A percentile compares a stretch with the other conserved stretches of the same genome.
phyloP scores from a whole-genome alignment of 371 early-diverging fungal genomes.

The Mortierella sp. region DNA sequence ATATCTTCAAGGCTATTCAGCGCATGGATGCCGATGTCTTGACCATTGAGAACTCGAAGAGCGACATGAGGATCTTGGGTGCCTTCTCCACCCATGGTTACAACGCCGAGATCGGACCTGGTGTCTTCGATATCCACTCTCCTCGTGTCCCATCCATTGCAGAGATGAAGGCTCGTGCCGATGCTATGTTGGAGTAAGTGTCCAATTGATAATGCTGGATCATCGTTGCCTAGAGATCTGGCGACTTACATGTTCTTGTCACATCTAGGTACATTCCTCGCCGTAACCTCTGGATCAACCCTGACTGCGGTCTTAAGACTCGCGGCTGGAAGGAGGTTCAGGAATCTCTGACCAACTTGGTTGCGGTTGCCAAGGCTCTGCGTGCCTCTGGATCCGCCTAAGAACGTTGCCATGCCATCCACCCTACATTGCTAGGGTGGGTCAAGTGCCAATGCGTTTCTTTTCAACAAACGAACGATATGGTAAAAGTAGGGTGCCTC shows the following conservation, averaged over 20 bases:
- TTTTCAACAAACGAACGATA: slow-evolving; percentile 58
- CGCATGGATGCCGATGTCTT: slow-evolving; percentile 95
- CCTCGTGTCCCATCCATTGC: slow-evolving; percentile 92
- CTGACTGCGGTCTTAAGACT: slow-evolving; percentile 98
- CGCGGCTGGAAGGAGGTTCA: slow-evolving; percentile 94
- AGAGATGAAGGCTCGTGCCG: slow-evolving; percentile 89
- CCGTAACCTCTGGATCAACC: slow-evolving; percentile 95
- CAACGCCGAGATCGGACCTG: slow-evolving; percentile 94
- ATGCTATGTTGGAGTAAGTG: slow-evolving; percentile 70
- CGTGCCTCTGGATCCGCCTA: slow-evolving; percentile 58
- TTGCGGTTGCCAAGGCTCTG: slow-evolving; percentile 80
- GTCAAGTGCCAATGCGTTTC: slow-evolving; percentile 55
- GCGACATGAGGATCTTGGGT: slow-evolving; percentile 91
- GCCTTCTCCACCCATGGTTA: slow-evolving; percentile 89
- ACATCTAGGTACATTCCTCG: slow-evolving; percentile 73
- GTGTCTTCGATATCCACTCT: slow-evolving; percentile 96
- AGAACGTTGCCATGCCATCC: slow-evolving; percentile 28
- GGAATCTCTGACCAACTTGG: slow-evolving; percentile 87
- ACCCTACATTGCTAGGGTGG: slow-evolving; percentile 22
- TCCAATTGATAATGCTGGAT: neutral
- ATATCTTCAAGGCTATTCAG: slow-evolving; percentile 93
- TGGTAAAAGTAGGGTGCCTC: slow-evolving; percentile 57
- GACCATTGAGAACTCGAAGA: slow-evolving; percentile 97
- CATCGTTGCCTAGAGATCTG: slow-evolving; percentile 10
- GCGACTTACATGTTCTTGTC: too few relatives aligned